These are phyloP conservation scores for Verticillium longisporum DNA, from an alignment of 2,329 filamentous ascomycete genomes.

Conservation along the genomic window DNA sequence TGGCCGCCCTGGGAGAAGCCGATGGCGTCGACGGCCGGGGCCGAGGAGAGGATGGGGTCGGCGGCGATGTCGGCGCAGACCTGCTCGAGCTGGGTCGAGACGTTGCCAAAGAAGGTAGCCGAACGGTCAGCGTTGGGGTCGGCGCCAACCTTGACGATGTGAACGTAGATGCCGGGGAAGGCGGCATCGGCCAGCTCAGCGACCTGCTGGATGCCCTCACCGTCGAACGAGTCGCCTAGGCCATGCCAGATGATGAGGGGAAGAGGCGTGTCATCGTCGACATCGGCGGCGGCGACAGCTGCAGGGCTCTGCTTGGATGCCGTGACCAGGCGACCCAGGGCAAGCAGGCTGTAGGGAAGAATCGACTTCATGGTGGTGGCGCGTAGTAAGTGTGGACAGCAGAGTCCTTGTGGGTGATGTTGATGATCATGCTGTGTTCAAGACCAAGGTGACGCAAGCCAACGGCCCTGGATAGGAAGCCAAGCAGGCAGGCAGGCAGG, in stretches of 20 bases:
- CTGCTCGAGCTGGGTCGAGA: conserved; percentile 67
- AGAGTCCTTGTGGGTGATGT: neutral
- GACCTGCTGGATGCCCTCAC: conserved; percentile 66
- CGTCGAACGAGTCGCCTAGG: conserved; percentile 65
- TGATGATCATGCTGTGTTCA: neutral
- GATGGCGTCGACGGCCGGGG: conserved; percentile 79
- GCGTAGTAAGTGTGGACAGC: conserved; percentile 4
- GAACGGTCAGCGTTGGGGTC: conserved; percentile 64
- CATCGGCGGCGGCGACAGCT: conserved; percentile 14
- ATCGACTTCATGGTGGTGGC: conserved; percentile 20
- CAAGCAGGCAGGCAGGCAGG: conserved; percentile 1
- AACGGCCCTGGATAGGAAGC: conserved; percentile 5
- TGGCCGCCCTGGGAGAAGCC: conserved; percentile 96
- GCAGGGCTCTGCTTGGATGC: conserved; percentile 4
- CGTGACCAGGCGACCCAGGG: conserved; percentile 16
- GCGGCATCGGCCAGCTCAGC: conserved; percentile 63
- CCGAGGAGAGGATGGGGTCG: conserved; percentile 74
- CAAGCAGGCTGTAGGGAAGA: conserved; percentile 24
- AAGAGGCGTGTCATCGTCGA: conserved; percentile 59
- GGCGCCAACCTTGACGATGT: conserved; percentile 67
- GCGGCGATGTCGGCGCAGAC: conserved; percentile 73
- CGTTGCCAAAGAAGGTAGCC: conserved; percentile 86
- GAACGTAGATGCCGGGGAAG: conserved; percentile 78
- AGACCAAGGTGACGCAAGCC: neutral
- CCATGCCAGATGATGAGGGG: conserved; percentile 95